Evolutionary conservation across 2,329 filamentous ascomycete genomes (phyloP).

Genomic region (Xylaria polymorpha): DNA sequence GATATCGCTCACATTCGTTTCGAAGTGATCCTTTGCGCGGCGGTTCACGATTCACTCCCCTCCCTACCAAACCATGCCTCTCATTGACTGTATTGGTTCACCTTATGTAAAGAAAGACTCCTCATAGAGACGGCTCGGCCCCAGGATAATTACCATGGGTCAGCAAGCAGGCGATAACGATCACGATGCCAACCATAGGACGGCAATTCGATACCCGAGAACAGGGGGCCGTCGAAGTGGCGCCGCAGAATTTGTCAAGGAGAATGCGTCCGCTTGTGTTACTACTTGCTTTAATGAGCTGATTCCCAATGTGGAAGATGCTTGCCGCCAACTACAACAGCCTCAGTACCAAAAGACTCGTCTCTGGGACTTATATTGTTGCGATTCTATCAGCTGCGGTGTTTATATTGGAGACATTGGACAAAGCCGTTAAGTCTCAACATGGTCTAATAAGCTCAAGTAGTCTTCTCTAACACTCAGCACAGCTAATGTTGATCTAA

Average conservation of each 20-base stretch:
- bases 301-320: constrained; percentile 40
- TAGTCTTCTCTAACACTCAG: constrained; percentile 23
- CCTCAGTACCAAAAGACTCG: constrained; percentile 43
- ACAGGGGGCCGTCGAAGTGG: constrained; percentile 12
- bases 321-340: constrained; percentile 44
- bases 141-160: constrained; percentile 37
- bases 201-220: constrained; percentile 16
- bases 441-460: neutral
- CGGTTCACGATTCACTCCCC: constrained; percentile 28
- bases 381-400: constrained; percentile 63
- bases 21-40: constrained; percentile 20
- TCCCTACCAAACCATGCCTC: constrained; percentile 43
- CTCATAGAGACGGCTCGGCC: constrained; percentile 36
- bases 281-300: constrained; percentile 43
- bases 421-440: constrained; percentile 59
- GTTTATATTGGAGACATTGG: constrained; percentile 53
- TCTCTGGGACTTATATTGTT: constrained; percentile 63
- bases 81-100: constrained; percentile 38
- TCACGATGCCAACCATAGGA: constrained; percentile 7
- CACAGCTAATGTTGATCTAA: constrained; percentile 62
- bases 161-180: constrained; percentile 17
- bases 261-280: constrained; percentile 42
- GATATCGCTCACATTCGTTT: constrained; percentile 44
- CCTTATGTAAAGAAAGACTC: constrained; percentile 39
- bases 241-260: constrained; percentile 37